Percentiles rank a stretch among this genome's conserved stretches.
Conservation (phyloP, 495 filamentous ascomycete species). For the Penicillium bialowiezense region DNA sequence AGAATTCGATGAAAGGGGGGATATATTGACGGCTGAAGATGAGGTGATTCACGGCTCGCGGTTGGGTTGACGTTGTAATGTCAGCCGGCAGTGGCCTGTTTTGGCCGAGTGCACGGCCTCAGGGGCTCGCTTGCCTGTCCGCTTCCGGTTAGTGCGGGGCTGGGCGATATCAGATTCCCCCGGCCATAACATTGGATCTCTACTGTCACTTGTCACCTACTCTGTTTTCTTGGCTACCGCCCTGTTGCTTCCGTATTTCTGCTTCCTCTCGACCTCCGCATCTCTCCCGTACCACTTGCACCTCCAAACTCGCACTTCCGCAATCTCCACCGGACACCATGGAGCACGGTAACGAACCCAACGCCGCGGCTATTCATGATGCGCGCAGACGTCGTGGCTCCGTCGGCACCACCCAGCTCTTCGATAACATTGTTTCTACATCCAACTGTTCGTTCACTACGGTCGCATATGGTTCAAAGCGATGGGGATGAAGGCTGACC, state of each 20-base stretch:
- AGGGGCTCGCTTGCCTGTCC: conserved; percentile 48
- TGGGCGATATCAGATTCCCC: conserved; percentile 45
- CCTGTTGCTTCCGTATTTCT: not conserved
- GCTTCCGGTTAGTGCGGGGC: conserved; percentile 47
- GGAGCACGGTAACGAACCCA: conserved; percentile 42
- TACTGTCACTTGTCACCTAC: not conserved
- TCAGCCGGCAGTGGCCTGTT: conserved; percentile 43
- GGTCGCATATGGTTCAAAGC: not conserved
- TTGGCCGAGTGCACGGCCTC: conserved; percentile 47
- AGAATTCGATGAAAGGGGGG: conserved; percentile 44
- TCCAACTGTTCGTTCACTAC: conserved; percentile 77
- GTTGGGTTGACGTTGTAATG: conserved; percentile 68
- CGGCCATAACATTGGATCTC: conserved; percentile 4
- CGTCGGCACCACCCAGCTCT: conserved; percentile 83
- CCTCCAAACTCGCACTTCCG: not conserved
- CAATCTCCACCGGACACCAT: conserved; percentile 15
- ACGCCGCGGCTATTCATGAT: conserved; percentile 49
- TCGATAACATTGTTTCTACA: conserved; percentile 93
- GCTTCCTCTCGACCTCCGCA: not conserved
- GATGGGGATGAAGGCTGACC: conserved; percentile 19
- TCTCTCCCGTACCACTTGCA: not conserved
- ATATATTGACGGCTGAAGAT: conserved; percentile 59
- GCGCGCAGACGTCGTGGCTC: conserved; percentile 46
- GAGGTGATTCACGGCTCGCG: conserved; percentile 34
- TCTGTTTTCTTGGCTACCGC: not conserved